Evolutionary conservation across 495 filamentous ascomycete genomes (phyloP).

Genomic region (Aspergillus ellipticus): DNA sequence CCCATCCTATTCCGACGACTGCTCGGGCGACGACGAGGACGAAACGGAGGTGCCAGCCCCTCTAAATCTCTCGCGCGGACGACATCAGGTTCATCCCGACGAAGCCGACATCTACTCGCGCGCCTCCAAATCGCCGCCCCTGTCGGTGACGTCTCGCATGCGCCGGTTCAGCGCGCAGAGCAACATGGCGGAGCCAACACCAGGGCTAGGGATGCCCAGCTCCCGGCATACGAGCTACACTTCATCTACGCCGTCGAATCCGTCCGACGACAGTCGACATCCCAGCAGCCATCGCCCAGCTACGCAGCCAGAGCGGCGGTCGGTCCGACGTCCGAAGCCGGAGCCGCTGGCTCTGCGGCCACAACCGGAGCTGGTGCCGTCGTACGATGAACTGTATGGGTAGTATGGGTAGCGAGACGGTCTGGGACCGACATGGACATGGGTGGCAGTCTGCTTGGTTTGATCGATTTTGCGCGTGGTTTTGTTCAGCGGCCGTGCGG

Average conservation of each 20-base stretch:
- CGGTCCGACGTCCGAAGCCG: constrained; percentile 20
- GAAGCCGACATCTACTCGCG: constrained; percentile 20
- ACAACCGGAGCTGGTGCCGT: constrained; percentile 37
- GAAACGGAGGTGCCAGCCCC: constrained; percentile 14
- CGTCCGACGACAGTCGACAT: constrained; percentile 28
- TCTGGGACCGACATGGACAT: not conserved
- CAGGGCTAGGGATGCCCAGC: constrained; percentile 27
- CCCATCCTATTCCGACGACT: constrained; percentile 7
- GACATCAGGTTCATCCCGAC: constrained; percentile 11
- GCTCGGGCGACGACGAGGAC: constrained; percentile 21
- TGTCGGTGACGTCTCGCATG: constrained; percentile 45
- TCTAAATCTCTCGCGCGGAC: constrained; percentile 7
- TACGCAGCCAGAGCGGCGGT: constrained; percentile 26
- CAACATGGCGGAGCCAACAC: constrained; percentile 23
- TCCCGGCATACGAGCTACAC: constrained; percentile 40
- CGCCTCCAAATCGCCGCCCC: constrained; percentile 35
- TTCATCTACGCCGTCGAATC: constrained; percentile 31
- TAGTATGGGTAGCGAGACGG: too few relatives aligned
- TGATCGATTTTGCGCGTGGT: not conserved
- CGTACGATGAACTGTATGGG: constrained; percentile 45
- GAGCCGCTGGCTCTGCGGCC: constrained; percentile 17
- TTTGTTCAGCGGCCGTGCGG: not conserved
- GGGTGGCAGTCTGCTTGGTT: not conserved
- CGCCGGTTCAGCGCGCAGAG: constrained; percentile 39
- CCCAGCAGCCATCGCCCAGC: constrained; percentile 12